Conservation (phyloP, 257 asterid genomes). For the Forsythia viridissima region DNA sequence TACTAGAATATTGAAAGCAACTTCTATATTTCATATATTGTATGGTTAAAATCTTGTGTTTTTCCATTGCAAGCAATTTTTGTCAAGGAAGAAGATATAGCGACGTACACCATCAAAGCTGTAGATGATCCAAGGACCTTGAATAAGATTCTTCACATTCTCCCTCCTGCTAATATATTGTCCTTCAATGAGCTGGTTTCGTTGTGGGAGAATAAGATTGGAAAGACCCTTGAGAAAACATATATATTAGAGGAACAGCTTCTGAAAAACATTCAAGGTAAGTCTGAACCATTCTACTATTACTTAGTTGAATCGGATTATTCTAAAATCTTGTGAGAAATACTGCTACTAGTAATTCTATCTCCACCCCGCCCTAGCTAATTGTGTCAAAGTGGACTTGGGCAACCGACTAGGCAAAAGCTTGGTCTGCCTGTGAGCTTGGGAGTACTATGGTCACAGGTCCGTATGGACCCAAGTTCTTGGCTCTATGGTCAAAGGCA, state of each 20-base stretch:
- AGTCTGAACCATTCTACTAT: neutral
- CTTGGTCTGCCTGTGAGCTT: too few species aligned
- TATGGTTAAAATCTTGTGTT: neutral
- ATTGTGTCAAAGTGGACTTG: too few species aligned
- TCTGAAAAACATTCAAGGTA: conserved; percentile 27
- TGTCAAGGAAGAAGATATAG: conserved; percentile 26
- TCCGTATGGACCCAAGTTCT: too few species aligned
- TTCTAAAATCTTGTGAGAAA: neutral
- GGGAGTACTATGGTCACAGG: too few species aligned
- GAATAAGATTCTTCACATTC: conserved; percentile 26
- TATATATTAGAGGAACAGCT: conserved; percentile 27
- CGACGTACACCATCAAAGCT: conserved; percentile 26
- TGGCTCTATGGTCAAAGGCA: too few species aligned
- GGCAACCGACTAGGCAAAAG: too few species aligned
- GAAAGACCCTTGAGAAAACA: conserved; percentile 21
- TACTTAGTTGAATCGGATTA: neutral
- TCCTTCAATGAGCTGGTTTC: conserved; percentile 26
- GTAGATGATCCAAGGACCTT: conserved; percentile 37
- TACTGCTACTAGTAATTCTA: too few species aligned
- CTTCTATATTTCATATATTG: neutral
- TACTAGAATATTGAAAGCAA: too few species aligned
- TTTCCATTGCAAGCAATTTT: conserved; percentile 8
- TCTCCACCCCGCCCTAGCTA: too few species aligned
- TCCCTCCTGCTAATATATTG: conserved; percentile 27
- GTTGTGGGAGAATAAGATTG: conserved; percentile 31